These are phyloP conservation scores for Chrysopogon serrulatus DNA, from an alignment of 176 grass and related monocot species.

Conservation along the genomic window DNA sequence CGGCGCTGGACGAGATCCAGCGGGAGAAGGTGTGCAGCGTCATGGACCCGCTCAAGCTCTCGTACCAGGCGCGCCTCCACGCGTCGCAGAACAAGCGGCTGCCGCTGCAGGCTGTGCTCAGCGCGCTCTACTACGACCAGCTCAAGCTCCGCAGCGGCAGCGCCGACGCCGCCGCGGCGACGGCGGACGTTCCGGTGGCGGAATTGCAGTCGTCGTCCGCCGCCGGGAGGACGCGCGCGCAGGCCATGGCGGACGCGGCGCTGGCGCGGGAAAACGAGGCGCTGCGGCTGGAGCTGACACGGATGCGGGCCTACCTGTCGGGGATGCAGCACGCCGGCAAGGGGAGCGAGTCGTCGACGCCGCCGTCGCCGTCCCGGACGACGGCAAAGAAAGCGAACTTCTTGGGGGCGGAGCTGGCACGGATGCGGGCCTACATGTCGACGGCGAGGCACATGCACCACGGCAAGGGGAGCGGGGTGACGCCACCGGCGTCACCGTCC, in stretches of 20 bases:
- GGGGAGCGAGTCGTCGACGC: background rate
- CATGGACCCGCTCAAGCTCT: constrained; percentile 75
- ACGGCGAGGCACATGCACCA: background rate
- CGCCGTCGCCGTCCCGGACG: background rate
- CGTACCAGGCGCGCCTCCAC: constrained; percentile 69
- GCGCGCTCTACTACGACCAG: constrained; percentile 79
- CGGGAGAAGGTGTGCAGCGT: constrained; percentile 91
- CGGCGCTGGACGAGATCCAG: constrained; percentile 66
- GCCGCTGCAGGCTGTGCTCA: constrained; percentile 68
- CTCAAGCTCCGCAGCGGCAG: constrained; percentile 45
- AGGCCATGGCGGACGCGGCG: constrained; percentile 47
- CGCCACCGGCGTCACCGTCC: background rate
- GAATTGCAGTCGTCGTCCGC: constrained; percentile 13
- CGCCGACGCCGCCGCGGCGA: background rate
- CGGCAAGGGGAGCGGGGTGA: background rate
- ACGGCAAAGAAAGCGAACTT: constrained; percentile 48
- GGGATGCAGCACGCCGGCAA: constrained; percentile 18
- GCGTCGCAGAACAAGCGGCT: constrained; percentile 85
- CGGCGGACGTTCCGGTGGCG: too few species aligned
- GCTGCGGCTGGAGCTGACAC: constrained; percentile 46
- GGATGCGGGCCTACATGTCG: background rate
- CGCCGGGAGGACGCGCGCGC: background rate
- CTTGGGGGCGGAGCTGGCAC: constrained; percentile 11
- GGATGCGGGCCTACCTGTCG: constrained; percentile 58
- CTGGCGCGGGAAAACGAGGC: constrained; percentile 77